A percentile compares a stretch with the other conserved stretches of the same genome.
Conservation (phyloP, 768 basidiomycete genomes). For the Cubamyces lactineus region DNA sequence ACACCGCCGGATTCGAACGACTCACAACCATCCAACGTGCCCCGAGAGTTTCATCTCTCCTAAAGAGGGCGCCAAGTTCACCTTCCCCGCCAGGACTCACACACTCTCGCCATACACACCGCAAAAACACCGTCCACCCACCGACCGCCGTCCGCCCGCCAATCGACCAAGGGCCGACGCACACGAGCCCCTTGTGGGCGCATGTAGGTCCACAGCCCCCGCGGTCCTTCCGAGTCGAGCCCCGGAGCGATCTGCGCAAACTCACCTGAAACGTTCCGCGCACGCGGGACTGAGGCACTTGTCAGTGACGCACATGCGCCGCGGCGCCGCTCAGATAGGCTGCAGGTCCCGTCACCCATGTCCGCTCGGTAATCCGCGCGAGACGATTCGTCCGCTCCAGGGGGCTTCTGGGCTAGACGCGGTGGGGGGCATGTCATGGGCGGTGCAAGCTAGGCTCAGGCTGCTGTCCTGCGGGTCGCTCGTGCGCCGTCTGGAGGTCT, state of each 20-base stretch:
- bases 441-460: too few relatives aligned
- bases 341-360: not conserved
- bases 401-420: too few relatives aligned
- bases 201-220: not conserved
- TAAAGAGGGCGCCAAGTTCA: too few relatives aligned
- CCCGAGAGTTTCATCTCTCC: not conserved
- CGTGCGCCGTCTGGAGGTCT: too few relatives aligned
- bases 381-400: not conserved
- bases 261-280: not conserved
- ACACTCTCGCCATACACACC: too few relatives aligned
- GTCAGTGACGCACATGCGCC: not conserved
- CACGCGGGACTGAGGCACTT: not conserved
- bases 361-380: not conserved
- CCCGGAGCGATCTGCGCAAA: not conserved
- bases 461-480: too few relatives aligned
- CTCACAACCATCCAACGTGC: not conserved
- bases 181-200: constrained; percentile 4
- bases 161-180: not conserved
- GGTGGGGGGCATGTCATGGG: too few relatives aligned
- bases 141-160: not conserved
- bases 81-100: too few relatives aligned
- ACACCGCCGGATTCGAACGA: too few relatives aligned
- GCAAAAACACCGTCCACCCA: not conserved
- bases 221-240: not conserved
- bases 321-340: too few relatives aligned